Evolutionary conservation across 148 eudicot species (phyloP), one percentile per base, ranked within the genome.

Genomic region (Pharnaceum exiguum): DNA sequence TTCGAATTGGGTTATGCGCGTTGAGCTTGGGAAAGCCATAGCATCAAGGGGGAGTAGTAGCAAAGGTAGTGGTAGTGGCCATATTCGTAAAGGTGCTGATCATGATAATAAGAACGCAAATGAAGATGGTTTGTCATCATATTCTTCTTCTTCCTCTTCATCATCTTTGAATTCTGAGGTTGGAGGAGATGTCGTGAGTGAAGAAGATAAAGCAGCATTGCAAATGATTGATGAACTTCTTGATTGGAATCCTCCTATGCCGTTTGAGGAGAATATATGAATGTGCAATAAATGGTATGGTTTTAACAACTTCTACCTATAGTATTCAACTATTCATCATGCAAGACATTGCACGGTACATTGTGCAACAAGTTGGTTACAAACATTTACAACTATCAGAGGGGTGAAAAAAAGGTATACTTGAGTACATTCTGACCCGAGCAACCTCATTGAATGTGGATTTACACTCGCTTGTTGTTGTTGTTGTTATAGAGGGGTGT

Each of bases 211-310:
- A 40, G 76, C 72, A 28, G 86, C 95, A 19, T 62, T 82, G 81
- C 95, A 83, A 43, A 90, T 90, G 97, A 85, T 90, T 11, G 95
- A 90, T 66, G 97, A 90, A 39, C 65, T 90, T 6, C 81, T 90
- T 15, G 72, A 79, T 24, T 81, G 90, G 82, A 84, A 79, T 18
- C 64, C 68, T 47, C 72, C 79, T 13, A 45, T 17, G 10, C 38
- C 49, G 40, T 37, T n/a, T n/a, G n/a, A n/a, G n/a, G n/a, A n/a
- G n/a, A n/a, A n/a, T n/a, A n/a, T n/a, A n/a, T n/a, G n/a, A n/a
- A n/a, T n/a, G n/a, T n/a, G n/a, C n/a, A n/a, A n/a, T n/a, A n/a
- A n/a, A n/a, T n/a, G n/a, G n/a, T n/a, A n/a, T n/a, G n/a, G n/a
- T n/a, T n/a, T n/a, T n/a, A n/a, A n/a, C n/a, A n/a, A n/a, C n/a